Evolutionary conservation across 2,329 filamentous ascomycete species (phyloP), one percentile per base, ranked within the genome.

Genomic region (Pestalotiopsis sp.): DNA sequence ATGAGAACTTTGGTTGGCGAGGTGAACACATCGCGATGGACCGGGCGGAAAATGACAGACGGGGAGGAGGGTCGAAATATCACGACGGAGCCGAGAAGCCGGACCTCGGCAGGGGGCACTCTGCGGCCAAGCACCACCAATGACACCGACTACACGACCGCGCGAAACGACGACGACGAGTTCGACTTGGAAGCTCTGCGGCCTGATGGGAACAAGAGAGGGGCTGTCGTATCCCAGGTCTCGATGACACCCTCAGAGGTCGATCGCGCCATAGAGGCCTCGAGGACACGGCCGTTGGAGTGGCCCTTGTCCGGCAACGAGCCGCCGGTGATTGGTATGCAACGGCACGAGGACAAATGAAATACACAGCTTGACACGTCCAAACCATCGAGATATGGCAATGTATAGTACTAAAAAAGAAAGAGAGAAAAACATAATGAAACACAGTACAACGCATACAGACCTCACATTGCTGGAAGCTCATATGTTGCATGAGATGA

Each of bases 241-340:
- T 66, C 63, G 5, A n/a, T 66, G 45, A 27, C 63, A 7, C 63
- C 63, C 25, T 66, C 63, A 6, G 63, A 66, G 40, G 49, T 66
- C 17, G 49, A 57, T 38, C 49, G 49, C n/a, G 63, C 63, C 45
- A 66, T 66, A 31, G 45, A 57, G n/a, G 63, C 63, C 5, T 66
- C 63, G 4, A 45, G 49, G n/a, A 66, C 63, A 12, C 14, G 31
- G 20, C 63, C 63, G 4, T 45, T 66, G 61, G 61, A 45, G 13
- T 64, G 61, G 61, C 61, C 61, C 31, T 40, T 61, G 31, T 61
- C 59, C 17, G 59, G 59, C 4, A 61, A 61, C n/a, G 59, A 61
- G 59, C 27, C 59, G 25, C 27, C 59, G 14, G 59, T 61, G n/a
- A 61, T 61, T 4, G 59, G 59, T 14, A 12, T 36, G 31, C 31